Percentiles rank a stretch among this genome's conserved stretches.
phyloP scores from a whole-genome alignment of 495 filamentous ascomycete species.

The Penicillium cosmopolitanum region DNA sequence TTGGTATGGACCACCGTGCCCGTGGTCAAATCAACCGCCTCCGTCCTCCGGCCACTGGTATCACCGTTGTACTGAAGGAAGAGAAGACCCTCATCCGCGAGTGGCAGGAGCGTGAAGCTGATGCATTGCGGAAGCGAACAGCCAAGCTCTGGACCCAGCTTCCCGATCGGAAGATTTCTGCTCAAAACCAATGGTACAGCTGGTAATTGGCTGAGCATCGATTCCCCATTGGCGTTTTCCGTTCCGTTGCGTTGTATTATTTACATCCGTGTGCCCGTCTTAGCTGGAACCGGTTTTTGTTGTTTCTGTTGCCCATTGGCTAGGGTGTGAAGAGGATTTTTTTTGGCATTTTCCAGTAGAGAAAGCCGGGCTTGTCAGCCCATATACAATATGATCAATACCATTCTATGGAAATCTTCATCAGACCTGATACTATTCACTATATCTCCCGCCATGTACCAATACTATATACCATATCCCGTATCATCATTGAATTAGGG shows the following conservation, averaged over 20 bases:
- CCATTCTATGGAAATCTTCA: slow-evolving; percentile 1
- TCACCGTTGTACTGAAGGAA: slow-evolving; percentile 89
- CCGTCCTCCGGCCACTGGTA: slow-evolving; percentile 68
- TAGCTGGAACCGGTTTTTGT: slow-evolving; percentile 18
- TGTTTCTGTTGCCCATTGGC: slow-evolving; percentile 17
- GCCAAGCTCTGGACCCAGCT: slow-evolving; percentile 82
- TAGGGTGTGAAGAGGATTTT: slow-evolving; percentile 19
- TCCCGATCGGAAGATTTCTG: slow-evolving; percentile 63
- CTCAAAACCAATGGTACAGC: slow-evolving; percentile 84
- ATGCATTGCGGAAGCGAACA: slow-evolving; percentile 66
- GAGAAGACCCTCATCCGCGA: slow-evolving; percentile 83
- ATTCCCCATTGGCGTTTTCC: slow-evolving; percentile 29
- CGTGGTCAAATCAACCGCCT: slow-evolving; percentile 65
- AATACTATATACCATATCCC: too few species aligned
- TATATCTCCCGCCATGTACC: not conserved
- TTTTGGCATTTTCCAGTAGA: slow-evolving; percentile 29
- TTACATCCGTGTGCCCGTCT: slow-evolving; percentile 23
- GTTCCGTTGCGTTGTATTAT: slow-evolving; percentile 30
- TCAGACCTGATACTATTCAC: not conserved
- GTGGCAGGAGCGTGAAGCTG: slow-evolving; percentile 74
- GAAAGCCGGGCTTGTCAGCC: slow-evolving; percentile 26
- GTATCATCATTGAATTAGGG: not conserved
- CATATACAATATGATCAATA: slow-evolving; percentile 33
- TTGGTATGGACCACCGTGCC: slow-evolving; percentile 64
- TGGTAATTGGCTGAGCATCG: slow-evolving; percentile 61